A percentile compares a stretch with the other conserved stretches of the same genome.
phyloP scores from a whole-genome alignment of 1,284 basidiomycete genomes.

The Ganoderma multipileum region DNA sequence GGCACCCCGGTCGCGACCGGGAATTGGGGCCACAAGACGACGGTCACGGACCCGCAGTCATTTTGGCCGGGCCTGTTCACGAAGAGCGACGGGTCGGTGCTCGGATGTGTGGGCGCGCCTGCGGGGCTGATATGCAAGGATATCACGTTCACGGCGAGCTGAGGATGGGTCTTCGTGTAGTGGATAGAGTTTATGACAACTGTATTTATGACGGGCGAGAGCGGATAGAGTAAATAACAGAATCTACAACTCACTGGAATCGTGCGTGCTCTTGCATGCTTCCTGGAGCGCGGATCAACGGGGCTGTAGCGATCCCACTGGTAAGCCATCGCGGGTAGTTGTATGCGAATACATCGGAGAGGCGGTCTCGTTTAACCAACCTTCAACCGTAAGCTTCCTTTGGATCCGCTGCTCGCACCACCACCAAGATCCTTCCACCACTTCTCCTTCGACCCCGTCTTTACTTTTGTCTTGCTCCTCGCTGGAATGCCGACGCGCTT shows the following conservation, averaged over 20 bases:
- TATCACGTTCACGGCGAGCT: constrained; percentile 14
- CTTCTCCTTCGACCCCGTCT: constrained; percentile 40
- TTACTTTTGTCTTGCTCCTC: constrained; percentile 4
- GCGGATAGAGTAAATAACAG: too few species aligned
- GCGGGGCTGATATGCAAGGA: constrained; percentile 16
- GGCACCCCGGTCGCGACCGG: constrained; percentile 10
- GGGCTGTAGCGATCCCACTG: background rate
- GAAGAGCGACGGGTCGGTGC: constrained; percentile 14
- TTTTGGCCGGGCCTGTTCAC: constrained; percentile 9
- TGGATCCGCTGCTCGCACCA: background rate
- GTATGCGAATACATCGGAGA: background rate
- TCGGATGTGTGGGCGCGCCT: background rate
- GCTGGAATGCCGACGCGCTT: constrained; percentile 34
- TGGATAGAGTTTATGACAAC: background rate
- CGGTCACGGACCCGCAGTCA: constrained; percentile 12
- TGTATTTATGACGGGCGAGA: background rate
- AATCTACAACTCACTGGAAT: too few species aligned
- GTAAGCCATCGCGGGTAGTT: background rate
- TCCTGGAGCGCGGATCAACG: background rate
- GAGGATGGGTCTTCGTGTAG: background rate
- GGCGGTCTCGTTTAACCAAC: background rate
- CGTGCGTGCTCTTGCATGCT: background rate
- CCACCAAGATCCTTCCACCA: constrained; percentile 56
- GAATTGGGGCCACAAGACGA: constrained; percentile 14
- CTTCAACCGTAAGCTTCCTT: background rate